Evolutionary conservation across 2,329 filamentous ascomycete species (phyloP).

Genomic region (Volutella citrinella): DNA sequence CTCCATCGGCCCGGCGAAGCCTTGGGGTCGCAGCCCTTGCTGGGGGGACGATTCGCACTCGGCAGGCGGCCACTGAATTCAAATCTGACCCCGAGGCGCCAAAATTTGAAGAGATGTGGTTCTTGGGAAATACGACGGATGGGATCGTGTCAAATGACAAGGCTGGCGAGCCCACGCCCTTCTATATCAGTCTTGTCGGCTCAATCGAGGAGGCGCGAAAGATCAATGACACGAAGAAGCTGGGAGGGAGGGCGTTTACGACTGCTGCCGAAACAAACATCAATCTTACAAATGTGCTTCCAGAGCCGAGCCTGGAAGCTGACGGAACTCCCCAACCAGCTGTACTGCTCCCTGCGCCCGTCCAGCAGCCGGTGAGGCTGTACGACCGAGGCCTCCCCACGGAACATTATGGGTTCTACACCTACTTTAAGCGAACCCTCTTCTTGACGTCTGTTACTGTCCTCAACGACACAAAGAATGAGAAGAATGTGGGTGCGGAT

Average conservation of each 20-base stretch:
- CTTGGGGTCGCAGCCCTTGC: conserved; percentile 21
- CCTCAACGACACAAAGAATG: conserved; percentile 43
- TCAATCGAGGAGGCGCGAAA: conserved; percentile 38
- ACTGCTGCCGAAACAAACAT: too few species aligned
- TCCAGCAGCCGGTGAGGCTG: conserved; percentile 76
- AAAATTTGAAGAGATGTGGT: conserved; percentile 67
- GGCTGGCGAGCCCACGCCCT: conserved; percentile 82
- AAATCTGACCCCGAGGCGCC: conserved; percentile 56
- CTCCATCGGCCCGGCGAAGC: conserved; percentile 28
- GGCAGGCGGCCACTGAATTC: conserved; percentile 29
- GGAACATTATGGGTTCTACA: conserved; percentile 94
- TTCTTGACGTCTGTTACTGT: conserved; percentile 64
- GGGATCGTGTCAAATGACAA: conserved; percentile 63
- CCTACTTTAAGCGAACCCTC: conserved; percentile 83
- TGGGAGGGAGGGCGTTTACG: conserved; percentile 15
- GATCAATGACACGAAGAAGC: conserved; percentile 21
- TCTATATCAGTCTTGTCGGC: conserved; percentile 74
- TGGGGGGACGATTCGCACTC: conserved; percentile 18
- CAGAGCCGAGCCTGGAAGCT: conserved; percentile 57
- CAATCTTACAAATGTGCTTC: conserved; percentile 47
- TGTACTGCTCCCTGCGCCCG: conserved; percentile 66
- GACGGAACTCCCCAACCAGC: conserved; percentile 74
- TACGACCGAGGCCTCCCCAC: conserved; percentile 77
- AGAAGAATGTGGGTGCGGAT: conserved; percentile 45
- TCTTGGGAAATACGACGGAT: conserved; percentile 85